These are phyloP conservation scores for Aspergillus ostianus DNA, from an alignment of 495 filamentous ascomycete genomes.

Conservation along the genomic window DNA sequence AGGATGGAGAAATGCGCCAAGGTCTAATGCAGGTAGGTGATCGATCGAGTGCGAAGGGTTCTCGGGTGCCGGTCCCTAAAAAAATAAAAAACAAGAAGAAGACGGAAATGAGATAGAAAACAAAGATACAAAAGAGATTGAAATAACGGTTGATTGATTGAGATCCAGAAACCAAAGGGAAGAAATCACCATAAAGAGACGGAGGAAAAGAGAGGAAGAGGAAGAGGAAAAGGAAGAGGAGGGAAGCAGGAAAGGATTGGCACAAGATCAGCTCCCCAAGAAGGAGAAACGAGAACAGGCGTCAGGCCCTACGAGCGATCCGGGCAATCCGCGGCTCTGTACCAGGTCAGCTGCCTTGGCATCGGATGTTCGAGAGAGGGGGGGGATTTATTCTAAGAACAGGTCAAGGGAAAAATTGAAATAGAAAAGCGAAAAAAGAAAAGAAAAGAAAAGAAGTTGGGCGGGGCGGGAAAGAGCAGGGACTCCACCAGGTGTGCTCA, in stretches of 20 bases:
- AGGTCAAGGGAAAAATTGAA: background rate
- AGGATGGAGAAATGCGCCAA: slow-evolving; percentile 1
- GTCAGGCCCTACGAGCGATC: background rate
- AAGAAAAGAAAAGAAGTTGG: background rate
- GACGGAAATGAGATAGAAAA: background rate
- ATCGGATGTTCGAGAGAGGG: background rate
- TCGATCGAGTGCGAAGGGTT: background rate
- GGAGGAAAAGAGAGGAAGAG: background rate
- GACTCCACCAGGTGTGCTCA: too few species aligned
- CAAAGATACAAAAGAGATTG: background rate
- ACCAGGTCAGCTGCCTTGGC: background rate
- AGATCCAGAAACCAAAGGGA: background rate
- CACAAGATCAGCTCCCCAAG: background rate
- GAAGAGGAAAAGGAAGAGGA: background rate
- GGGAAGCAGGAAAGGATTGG: background rate
- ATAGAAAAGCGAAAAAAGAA: too few species aligned
- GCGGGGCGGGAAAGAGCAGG: too few species aligned
- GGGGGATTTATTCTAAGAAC: background rate
- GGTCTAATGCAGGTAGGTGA: background rate
- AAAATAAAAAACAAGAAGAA: background rate
- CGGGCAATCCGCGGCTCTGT: slow-evolving; percentile 3
- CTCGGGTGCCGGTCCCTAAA: background rate
- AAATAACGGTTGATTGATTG: background rate
- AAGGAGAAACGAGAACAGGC: background rate
- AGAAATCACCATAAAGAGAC: background rate